Base-by-base conservation (phyloP, 148 eudicot species). In the Rhododendron henanense region DNA sequence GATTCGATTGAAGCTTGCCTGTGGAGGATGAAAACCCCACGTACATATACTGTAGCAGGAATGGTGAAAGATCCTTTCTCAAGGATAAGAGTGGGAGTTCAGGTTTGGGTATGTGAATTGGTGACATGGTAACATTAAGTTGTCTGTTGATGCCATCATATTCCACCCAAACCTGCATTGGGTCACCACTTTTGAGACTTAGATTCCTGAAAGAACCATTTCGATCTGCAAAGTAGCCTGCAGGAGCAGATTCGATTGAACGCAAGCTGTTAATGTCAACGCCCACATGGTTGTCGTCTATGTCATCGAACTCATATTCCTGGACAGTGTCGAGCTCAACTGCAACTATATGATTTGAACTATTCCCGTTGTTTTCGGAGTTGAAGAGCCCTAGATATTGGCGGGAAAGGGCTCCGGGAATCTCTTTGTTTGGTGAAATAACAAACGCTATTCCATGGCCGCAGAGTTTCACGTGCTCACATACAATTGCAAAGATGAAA, bases 301-400 rank as follows among this genome's bases (percentile, higher is more conserved):
- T 84, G 78, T 88, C 87, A 0, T 14, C 8, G 9, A 88, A 71
- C 48, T 45, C 48, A 45, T 6, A 6, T 10, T 45, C 48, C 48
- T n/a, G n/a, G n/a, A n/a, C n/a, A 6, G 88, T 88, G 59, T 88
- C 90, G 3, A 88, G 55, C 84, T 88, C 90, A 0, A 88, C 81
- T 1, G 86, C 88, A 48, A 86, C 65, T 5, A 88, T 33, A 63
- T 86, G 90, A 25, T 84, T 84, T 2, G 88, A 86, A 2, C 14
- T 4, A 11, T 73, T 81, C 45, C 85, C 87, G 9, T n/a, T 79
- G 69, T 31, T 45, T 78, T n/a, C n/a, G n/a, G n/a, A n/a, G 2
- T 9, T 88, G 65, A 88, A 73, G 31, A 88, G 47, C 14, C 88
- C 90, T 16, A 86, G 55, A 73, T 73, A 84, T 7, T 55, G 15